Base-by-base conservation (phyloP, 352 stramenopile species). In the Phytophthora hibernalis region DNA sequence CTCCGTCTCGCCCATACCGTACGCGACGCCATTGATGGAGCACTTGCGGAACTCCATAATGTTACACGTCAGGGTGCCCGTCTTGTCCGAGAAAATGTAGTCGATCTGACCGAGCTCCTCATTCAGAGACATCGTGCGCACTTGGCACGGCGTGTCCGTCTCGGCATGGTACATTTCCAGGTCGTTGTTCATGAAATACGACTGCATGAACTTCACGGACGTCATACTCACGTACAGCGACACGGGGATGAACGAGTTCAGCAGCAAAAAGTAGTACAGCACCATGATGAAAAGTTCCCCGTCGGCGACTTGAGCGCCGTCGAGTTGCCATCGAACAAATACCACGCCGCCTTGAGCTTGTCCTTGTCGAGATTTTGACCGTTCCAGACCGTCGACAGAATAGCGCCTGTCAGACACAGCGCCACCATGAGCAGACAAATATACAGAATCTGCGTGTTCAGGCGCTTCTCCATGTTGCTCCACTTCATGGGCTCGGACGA, bases 1-100 rank as follows among this genome's bases (percentile, higher is more conserved):
- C 62, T 97, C 88, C 0, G 91, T 97, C 55, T 95, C 89, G 1
- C 91, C 90, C 28, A 92, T 74, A 2, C 97, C 97, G 74, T 98
- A 99, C 21, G 91, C 72, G 20, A 97, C 78, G 33, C 94, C 95
- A 66, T 98, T 96, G 49, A 99, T 97, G 26, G 91, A 97, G 70
- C 93, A 99, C 56, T 97, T 96, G 48, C 98, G 97, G 72, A 99
- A 99, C 68, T 98, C 89, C 96, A 99, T 99, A 26, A 98, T 84
- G 71, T 99, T 99, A 59, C 92, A 95, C 45, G 96, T 99, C 24
- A 99, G 67, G 10, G 96, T 99, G 16, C 96, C 96, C 11, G 96
- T 98, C 76, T 98, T 98, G 72, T 98, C 96, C 31, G 76, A 92
- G 55, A 98, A 98, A 24, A 98, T 92, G 68, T 97, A 97, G 65